Percentiles rank a stretch among this genome's conserved stretches.
These are phyloP conservation scores for Coix lacrymajobi DNA, from an alignment of 176 grass and related monocot species.

Conservation along the genomic window DNA sequence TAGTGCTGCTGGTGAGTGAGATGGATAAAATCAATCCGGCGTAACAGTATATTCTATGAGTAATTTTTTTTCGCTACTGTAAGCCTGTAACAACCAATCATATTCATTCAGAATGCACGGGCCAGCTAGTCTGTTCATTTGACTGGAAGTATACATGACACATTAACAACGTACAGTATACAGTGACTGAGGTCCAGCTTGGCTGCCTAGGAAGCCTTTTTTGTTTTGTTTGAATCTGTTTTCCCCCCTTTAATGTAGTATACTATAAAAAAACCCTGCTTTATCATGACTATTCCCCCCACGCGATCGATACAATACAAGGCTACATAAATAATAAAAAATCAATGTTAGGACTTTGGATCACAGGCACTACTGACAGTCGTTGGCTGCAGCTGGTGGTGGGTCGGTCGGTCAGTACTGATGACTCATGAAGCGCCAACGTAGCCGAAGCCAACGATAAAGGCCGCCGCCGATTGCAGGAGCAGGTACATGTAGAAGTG, in stretches of 20 bases:
- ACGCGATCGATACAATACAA: background rate
- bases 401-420: background rate
- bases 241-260: background rate
- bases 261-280: background rate
- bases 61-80: background rate
- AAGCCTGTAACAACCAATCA: background rate
- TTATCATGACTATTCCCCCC: background rate
- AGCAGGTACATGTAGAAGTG: constrained; percentile 77
- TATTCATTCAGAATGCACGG: background rate
- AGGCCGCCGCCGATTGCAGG: constrained; percentile 65
- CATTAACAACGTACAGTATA: background rate
- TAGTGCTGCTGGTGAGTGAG: background rate
- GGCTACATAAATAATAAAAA: background rate
- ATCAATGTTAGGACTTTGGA: background rate
- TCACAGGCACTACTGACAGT: background rate
- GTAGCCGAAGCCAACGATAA: constrained; percentile 72
- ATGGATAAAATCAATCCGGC: background rate
- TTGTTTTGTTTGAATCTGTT: background rate
- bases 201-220: background rate
- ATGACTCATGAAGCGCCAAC: constrained; percentile 22
- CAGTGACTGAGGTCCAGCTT: background rate
- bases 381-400: background rate
- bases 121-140: background rate
- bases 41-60: background rate
- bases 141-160: background rate